Conservation (phyloP, 2,329 filamentous ascomycete species). For the Aspergillaceae sp. region DNA sequence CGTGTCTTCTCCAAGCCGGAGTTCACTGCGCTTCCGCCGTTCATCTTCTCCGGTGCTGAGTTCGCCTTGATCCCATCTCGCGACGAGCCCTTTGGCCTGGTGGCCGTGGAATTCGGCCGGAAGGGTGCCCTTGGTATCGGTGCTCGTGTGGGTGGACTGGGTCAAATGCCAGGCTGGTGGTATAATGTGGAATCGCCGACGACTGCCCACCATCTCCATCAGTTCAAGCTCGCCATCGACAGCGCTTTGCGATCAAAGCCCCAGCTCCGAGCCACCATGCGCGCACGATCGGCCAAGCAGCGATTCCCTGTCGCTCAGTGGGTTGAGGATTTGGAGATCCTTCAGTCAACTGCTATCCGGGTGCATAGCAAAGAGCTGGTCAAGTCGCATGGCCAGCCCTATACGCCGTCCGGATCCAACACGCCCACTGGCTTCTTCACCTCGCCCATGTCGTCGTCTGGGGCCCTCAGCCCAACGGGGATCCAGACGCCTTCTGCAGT, state of each 20-base stretch:
- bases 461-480: slow-evolving; percentile 19
- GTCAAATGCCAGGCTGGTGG: slow-evolving; percentile 66
- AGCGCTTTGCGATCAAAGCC: slow-evolving; percentile 51
- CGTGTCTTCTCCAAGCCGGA: slow-evolving; percentile 60
- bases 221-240: slow-evolving; percentile 58
- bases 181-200: slow-evolving; percentile 59
- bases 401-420: slow-evolving; percentile 35
- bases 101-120: slow-evolving; percentile 60
- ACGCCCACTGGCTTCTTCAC: slow-evolving; percentile 33
- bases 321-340: slow-evolving; percentile 55
- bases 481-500: slow-evolving; percentile 26
- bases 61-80: slow-evolving; percentile 61
- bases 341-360: slow-evolving; percentile 53
- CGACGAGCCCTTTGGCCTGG: slow-evolving; percentile 61
- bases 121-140: slow-evolving; percentile 61
- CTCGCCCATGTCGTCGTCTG: slow-evolving; percentile 17
- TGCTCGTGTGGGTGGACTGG: slow-evolving; percentile 56
- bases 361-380: slow-evolving; percentile 42
- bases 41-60: slow-evolving; percentile 59
- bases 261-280: slow-evolving; percentile 52
- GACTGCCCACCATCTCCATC: slow-evolving; percentile 54
- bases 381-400: slow-evolving; percentile 23
- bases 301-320: slow-evolving; percentile 60
- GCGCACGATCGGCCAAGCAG: slow-evolving; percentile 56
- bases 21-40: slow-evolving; percentile 58